Conservation (phyloP, 768 basidiomycete species). For the Gautieria morchelliformis region DNA sequence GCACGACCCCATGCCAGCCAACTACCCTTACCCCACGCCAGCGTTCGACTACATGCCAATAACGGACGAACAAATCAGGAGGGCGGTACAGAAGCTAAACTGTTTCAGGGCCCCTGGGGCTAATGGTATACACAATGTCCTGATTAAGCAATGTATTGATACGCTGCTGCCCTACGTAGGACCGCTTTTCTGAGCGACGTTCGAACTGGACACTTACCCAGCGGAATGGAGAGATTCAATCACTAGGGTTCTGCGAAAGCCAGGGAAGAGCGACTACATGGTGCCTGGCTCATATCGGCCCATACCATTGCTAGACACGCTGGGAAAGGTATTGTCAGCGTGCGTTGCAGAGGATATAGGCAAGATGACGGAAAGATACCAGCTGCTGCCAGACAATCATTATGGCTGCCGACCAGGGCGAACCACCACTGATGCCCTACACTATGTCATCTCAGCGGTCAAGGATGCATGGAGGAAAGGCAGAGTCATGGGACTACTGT, state of each 20-base stretch:
- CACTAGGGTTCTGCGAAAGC: too few species aligned
- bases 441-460: constrained; percentile 7
- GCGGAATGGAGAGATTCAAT: too few species aligned
- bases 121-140: constrained; percentile 1
- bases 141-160: neutral
- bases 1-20: neutral
- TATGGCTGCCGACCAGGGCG: too few species aligned
- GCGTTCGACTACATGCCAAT: neutral
- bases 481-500: too few species aligned
- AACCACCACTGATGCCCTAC: constrained; percentile 27
- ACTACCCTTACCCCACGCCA: constrained; percentile 8
- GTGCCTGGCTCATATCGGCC: constrained; percentile 26
- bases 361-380: constrained; percentile 20
- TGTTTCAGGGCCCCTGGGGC: constrained; percentile 16
- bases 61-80: too few species aligned
- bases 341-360: too few species aligned
- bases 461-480: constrained; percentile 18
- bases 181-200: too few species aligned
- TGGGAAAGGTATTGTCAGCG: too few species aligned
- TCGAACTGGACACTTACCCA: too few species aligned
- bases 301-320: constrained; percentile 25
- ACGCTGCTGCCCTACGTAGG: constrained; percentile 24
- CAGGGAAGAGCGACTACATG: constrained; percentile 24
- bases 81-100: constrained; percentile 6
- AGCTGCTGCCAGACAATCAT: constrained; percentile 24